Conservation (phyloP, 805 yeast genomes). For the Saccharomycopsis amapae region DNA sequence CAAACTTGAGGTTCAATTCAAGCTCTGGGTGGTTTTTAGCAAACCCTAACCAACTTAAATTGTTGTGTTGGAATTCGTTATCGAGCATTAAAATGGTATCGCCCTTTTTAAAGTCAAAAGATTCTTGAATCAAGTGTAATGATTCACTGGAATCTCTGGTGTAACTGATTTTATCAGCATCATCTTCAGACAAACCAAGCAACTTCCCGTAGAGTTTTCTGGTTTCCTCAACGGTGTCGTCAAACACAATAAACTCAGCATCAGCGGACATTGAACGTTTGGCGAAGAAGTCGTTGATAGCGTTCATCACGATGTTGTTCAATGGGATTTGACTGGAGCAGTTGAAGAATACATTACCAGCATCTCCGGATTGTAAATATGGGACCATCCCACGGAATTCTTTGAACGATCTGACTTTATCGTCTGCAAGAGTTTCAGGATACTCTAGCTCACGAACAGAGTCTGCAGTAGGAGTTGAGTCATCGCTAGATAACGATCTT, state of each 20-base stretch:
- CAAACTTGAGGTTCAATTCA: conserved; percentile 10
- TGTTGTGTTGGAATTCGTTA: conserved; percentile 21
- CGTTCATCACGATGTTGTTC: conserved; percentile 9
- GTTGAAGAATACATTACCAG: conserved; percentile 14
- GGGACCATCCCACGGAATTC: conserved; percentile 7
- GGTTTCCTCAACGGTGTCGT: conserved; percentile 15
- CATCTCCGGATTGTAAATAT: conserved; percentile 5
- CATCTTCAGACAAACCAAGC: neutral
- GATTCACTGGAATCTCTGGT: conserved; percentile 21
- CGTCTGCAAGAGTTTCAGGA: neutral
- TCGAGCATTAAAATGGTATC: conserved; percentile 19
- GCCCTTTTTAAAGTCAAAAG: conserved; percentile 13
- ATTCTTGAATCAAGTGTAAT: conserved; percentile 17
- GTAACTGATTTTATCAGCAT: conserved; percentile 10
- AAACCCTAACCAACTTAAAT: conserved; percentile 18
- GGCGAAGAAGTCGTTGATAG: conserved; percentile 12
- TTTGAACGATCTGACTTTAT: neutral
- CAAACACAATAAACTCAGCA: conserved; percentile 17
- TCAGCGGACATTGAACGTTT: conserved; percentile 9
- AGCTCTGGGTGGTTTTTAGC: conserved; percentile 13
- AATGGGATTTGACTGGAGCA: conserved; percentile 16
- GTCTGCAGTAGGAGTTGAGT: too few relatives aligned
- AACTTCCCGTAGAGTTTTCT: conserved; percentile 13
- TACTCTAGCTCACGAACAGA: too few relatives aligned
- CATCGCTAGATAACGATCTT: too few relatives aligned